Evolutionary conservation across 2,329 filamentous ascomycete species (phyloP), one percentile per base, ranked within the genome.

Genomic region (Hymenotorrendiella dingleyae): DNA sequence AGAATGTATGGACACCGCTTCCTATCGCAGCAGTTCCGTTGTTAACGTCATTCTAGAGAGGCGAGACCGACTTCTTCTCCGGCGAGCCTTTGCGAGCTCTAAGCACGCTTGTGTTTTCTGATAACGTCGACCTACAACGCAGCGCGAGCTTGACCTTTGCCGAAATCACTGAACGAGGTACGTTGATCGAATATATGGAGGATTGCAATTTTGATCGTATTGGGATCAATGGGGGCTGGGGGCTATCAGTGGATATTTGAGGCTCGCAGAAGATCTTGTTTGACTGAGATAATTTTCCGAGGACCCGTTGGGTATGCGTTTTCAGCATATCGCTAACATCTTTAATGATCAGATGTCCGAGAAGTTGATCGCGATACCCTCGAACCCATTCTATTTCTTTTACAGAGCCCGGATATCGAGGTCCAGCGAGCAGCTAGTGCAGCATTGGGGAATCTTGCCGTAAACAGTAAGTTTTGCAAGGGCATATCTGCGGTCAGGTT

Each of bases 141-240:
- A 97, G 93, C 69, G 93, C 93, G 40, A 97, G 91, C 65, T 78
- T 98, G 65, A 98, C 93, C 2, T 98, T 98, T 73, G 93, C 93
- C 47, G 93, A 98, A 66, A 98, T 98, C 55, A 98, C 93, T 28
- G 93, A 98, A 68, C 72, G 91, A 87, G 91, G 93, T 96, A 75
- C 58, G 73, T 64, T 35, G 29, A 41, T 7, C 11, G n/a, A 10
- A 19, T 20, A 36, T 27, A 7, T n/a, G 48, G 54, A 21, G 20
- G 6, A 29, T 16, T 14, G 21, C 23, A 14, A 5, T 35, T 11
- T 27, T 6, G 29, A n/a, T 30, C 14, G 32, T 22, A 30, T 9
- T 19, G 19, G 16, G 12, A 17, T 29, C 17, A 21, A 19, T 17
- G 19, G n/a, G 16, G 36, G n/a, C 8, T 17, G n/a, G 3, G 16